Evolutionary conservation across 2,329 filamentous ascomycete species (phyloP), one percentile per base, ranked within the genome.

Genomic region (Paecilomyces dactylethromorphus): DNA sequence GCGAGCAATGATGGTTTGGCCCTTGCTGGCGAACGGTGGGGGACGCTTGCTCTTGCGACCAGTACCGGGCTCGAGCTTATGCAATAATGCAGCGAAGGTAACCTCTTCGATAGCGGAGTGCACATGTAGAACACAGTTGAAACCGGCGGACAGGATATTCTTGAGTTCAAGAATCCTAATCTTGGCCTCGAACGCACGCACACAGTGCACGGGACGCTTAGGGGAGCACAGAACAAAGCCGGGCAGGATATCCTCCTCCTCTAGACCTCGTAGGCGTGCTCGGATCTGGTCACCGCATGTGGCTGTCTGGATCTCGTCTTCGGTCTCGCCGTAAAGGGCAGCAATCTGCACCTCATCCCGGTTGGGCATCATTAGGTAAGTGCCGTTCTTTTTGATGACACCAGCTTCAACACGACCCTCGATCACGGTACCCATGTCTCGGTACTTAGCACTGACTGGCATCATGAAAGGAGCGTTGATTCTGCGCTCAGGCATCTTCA

Each of bases 381-480:
- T 86, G 78, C 88, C 87, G 62, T 88, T 88, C 83, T 97, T 97
- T 82, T 94, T 94, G 74, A 96, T 82, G 53, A 97, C 89, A 73
- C 92, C 93, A 18, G 92, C 90, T 77, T 99, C 94, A 64, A 99
- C 90, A 82, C 97, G 96, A 65, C 94, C 94, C 79, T 99, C 95
- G 50, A 97, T 85, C 84, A 99, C 92, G 62, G 94, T 99, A 68
- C 94, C 94, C 83, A 99, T 88, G 73, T 99, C 95, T 68, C 90
- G 86, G 81, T 97, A 99, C 79, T 99, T 99, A 76, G 91, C 91
- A 63, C 90, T 90, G 64, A 99, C 84, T 8, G 94, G 90, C 92
- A 99, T 97, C 94, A 99, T 97, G 83, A 99, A 97, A 10, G 94
- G 93, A 1, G 94, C 94, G 68, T 96, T 96, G 68, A 97, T 78